Evolutionary conservation across 192 early-diverging fungal species (phyloP).

Genomic region (Coemansia sp.): DNA sequence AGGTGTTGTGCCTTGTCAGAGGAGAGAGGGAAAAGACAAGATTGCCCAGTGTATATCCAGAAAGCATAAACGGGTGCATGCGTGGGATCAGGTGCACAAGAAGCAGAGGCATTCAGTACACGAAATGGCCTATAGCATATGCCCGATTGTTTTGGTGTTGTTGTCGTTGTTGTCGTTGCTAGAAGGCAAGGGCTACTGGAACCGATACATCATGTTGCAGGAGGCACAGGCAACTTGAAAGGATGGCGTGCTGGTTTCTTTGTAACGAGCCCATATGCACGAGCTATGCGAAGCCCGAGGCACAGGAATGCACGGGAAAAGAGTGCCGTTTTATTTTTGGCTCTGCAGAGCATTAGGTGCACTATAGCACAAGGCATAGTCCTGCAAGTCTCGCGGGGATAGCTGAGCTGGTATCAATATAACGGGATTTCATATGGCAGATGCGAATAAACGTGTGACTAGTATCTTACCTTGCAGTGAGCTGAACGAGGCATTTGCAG

Average conservation of each 20-base stretch:
- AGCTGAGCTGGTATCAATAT: too few species aligned
- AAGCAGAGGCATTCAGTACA: not conserved
- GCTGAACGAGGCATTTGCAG: slow-evolving; percentile 1
- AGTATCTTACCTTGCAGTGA: slow-evolving; percentile 10
- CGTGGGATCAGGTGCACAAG: not conserved
- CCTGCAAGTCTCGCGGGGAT: too few species aligned
- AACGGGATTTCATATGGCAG: not conserved
- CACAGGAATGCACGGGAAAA: not conserved
- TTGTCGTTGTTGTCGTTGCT: not conserved
- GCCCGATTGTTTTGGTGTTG: not conserved
- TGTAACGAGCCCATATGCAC: slow-evolving; percentile 1
- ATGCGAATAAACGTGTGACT: not conserved
- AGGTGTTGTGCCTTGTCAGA: not conserved
- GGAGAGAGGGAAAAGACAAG: not conserved
- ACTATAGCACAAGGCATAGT: not conserved
- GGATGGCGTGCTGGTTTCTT: slow-evolving; percentile 2
- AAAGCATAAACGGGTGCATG: slow-evolving; percentile 5
- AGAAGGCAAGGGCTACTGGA: not conserved
- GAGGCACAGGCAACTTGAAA: not conserved
- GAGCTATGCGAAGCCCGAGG: not conserved
- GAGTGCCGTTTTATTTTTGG: not conserved
- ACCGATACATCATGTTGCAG: not conserved
- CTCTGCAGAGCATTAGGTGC: not conserved
- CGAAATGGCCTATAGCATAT: not conserved
- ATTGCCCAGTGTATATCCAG: slow-evolving; percentile 3